phyloP scores from a whole-genome alignment of 331 rosid species.

The Saraca asoca region DNA sequence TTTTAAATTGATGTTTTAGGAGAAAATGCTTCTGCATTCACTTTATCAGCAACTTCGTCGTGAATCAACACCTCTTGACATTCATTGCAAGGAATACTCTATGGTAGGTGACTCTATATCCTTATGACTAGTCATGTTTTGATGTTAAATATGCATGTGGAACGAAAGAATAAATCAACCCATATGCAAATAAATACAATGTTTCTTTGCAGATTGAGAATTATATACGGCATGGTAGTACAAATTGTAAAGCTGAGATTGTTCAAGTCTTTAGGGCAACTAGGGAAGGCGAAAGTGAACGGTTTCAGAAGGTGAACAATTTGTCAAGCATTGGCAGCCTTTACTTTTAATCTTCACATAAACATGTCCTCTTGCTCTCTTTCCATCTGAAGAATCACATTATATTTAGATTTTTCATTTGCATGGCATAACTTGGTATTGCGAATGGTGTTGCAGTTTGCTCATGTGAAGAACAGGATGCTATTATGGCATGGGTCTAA shows the following conservation, averaged over 20 bases:
- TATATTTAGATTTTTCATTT: background rate
- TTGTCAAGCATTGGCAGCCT: too few relatives aligned
- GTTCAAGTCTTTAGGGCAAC: constrained; percentile 49
- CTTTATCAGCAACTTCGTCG: too few relatives aligned
- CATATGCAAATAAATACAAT: too few relatives aligned
- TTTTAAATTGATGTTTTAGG: too few relatives aligned
- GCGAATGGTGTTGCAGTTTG: constrained; percentile 36
- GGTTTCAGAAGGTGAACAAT: constrained; percentile 48
- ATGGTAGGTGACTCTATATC: too few relatives aligned
- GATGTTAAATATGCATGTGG: too few relatives aligned
- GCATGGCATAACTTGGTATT: too few relatives aligned
- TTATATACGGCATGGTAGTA: constrained; percentile 53
- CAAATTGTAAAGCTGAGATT: constrained; percentile 43
- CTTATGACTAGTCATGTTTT: too few relatives aligned
- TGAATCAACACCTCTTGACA: too few relatives aligned
- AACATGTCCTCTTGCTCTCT: too few relatives aligned
- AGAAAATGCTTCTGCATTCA: too few relatives aligned
- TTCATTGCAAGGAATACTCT: too few relatives aligned
- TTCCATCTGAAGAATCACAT: background rate
- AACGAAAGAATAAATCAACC: background rate
- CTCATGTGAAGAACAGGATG: constrained; percentile 45
- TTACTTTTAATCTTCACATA: background rate
- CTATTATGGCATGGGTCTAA: constrained; percentile 66
- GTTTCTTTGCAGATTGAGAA: constrained; percentile 43
- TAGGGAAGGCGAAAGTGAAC: constrained; percentile 53